phyloP scores from a whole-genome alignment of 2,329 filamentous ascomycete species.

The Knufia fluminis region DNA sequence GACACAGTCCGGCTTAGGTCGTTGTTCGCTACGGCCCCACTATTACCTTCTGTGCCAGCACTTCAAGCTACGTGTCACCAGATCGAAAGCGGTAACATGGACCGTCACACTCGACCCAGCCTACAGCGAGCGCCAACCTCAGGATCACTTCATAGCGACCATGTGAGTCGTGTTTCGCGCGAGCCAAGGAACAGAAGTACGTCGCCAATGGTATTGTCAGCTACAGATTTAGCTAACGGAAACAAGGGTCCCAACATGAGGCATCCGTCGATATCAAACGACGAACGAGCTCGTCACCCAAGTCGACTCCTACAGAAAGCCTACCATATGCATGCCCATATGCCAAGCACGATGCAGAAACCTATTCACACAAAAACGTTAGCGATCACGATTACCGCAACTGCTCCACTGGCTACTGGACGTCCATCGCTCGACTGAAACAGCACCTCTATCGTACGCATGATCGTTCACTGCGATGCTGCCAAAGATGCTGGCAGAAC shows the following conservation, averaged over 20 bases:
- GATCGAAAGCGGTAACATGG: background rate
- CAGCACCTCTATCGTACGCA: slow-evolving; percentile 23
- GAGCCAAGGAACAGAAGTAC: background rate
- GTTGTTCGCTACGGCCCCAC: background rate
- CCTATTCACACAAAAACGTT: slow-evolving; percentile 15
- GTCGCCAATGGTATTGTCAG: background rate
- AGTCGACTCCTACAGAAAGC: background rate
- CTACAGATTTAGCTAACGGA: background rate
- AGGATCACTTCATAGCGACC: background rate
- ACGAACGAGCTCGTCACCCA: background rate
- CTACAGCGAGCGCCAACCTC: slow-evolving; percentile 3
- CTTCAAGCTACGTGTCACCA: background rate
- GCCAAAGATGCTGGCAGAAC: slow-evolving; percentile 16
- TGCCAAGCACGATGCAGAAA: slow-evolving; percentile 20
- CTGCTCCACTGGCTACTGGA: slow-evolving; percentile 22
- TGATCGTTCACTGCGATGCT: slow-evolving; percentile 8
- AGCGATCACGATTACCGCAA: slow-evolving; percentile 22
- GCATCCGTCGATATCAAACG: background rate
- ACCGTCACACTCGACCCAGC: background rate
- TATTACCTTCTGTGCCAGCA: background rate
- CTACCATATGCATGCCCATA: slow-evolving; percentile 26
- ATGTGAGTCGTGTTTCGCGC: background rate
- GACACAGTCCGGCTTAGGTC: background rate
- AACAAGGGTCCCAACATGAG: background rate
- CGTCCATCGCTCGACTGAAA: slow-evolving; percentile 21